Conservation (phyloP, 106 monocot species). For the Dendrobium nobile region DNA sequence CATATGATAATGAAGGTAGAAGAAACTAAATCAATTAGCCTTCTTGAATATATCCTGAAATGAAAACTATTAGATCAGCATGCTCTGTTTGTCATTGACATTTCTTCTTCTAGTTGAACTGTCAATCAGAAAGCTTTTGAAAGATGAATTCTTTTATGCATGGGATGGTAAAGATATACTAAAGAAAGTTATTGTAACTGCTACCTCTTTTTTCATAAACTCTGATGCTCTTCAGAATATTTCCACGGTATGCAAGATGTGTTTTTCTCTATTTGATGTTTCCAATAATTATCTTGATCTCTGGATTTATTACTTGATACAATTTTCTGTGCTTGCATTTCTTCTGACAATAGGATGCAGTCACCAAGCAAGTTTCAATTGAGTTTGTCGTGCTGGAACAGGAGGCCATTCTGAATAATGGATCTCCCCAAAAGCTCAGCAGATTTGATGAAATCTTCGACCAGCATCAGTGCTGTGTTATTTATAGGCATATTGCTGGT, state of each 20-base stretch:
- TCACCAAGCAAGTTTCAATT: constrained; percentile 50
- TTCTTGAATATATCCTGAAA: not conserved
- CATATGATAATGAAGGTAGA: constrained; percentile 38
- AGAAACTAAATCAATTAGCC: not conserved
- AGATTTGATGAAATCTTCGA: constrained; percentile 33
- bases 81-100: not conserved
- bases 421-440: constrained; percentile 21
- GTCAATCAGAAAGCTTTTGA: constrained; percentile 39
- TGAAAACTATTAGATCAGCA: not conserved
- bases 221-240: constrained; percentile 43
- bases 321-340: not conserved
- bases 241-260: constrained; percentile 43
- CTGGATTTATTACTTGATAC: not conserved
- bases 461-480: constrained; percentile 64
- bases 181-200: constrained; percentile 72
- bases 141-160: constrained; percentile 37
- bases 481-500: constrained; percentile 60
- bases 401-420: constrained; percentile 15
- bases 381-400: constrained; percentile 68
- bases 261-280: not conserved
- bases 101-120: constrained; percentile 27
- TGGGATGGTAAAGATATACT: constrained; percentile 50
- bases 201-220: constrained; percentile 24
- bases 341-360: constrained; percentile 51
- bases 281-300: not conserved